A percentile compares a stretch with the other conserved stretches of the same genome.
Conservation (phyloP, 2,329 filamentous ascomycete species). For the Fusarium chaquense region DNA sequence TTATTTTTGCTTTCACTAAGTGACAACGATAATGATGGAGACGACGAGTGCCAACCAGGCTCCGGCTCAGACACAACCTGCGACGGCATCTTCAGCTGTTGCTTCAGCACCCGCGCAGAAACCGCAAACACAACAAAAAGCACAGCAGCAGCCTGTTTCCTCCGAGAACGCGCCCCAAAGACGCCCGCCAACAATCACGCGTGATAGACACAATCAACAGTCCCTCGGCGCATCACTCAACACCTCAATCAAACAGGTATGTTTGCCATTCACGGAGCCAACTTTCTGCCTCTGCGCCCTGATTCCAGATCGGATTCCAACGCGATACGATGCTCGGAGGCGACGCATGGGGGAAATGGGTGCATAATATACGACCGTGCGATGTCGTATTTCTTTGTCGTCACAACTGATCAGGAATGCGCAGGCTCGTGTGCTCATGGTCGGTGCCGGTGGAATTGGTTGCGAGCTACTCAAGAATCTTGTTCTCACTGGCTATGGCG, state of each 20-base stretch:
- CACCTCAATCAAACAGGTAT: slow-evolving; percentile 75
- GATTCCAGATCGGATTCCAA: slow-evolving; percentile 17
- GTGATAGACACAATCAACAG: slow-evolving; percentile 70
- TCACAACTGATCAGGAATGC: slow-evolving; percentile 38
- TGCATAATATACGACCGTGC: neutral
- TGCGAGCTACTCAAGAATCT: slow-evolving; percentile 98
- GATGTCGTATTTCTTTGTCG: slow-evolving; percentile 4
- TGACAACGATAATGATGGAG: slow-evolving; percentile 44
- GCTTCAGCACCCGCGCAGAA: slow-evolving; percentile 26
- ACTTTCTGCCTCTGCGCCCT: slow-evolving; percentile 20
- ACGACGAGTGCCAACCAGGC: slow-evolving; percentile 42
- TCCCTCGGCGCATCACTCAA: slow-evolving; percentile 76
- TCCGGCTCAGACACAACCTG: slow-evolving; percentile 32
- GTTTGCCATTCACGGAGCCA: slow-evolving; percentile 20
- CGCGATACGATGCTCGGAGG: slow-evolving; percentile 9
- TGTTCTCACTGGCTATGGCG: slow-evolving; percentile 89
- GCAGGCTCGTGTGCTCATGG: slow-evolving; percentile 88
- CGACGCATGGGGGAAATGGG: neutral
- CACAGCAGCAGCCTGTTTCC: slow-evolving; percentile 35
- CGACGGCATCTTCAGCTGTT: slow-evolving; percentile 9
- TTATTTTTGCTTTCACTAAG: slow-evolving; percentile 24
- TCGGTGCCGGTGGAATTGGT: slow-evolving; percentile 96
- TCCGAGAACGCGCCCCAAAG: slow-evolving; percentile 43
- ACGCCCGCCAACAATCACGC: slow-evolving; percentile 50
- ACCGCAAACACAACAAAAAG: slow-evolving; percentile 12